Evolutionary conservation across 371 early-diverging fungal genomes (phyloP), one percentile per base, ranked within the genome.

Genomic region (Mucor indicus): DNA sequence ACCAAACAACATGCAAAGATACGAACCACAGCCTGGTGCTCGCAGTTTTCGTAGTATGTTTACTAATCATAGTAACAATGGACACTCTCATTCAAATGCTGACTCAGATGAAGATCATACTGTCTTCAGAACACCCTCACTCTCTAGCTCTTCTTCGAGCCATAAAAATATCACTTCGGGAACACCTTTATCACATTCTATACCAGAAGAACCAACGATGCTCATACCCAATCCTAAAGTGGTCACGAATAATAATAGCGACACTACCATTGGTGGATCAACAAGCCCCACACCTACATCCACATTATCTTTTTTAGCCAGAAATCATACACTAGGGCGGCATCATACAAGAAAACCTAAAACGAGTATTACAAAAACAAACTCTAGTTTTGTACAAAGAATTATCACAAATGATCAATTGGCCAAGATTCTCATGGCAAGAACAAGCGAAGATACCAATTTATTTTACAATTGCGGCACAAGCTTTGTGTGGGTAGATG

Each of bases 401-500:
- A 87, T 95, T 21, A 76, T 89, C 3, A 89, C 92, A 6, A 80
- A 89, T 64, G 90, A 91, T 30, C 83, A 90, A 45, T 64, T 92
- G 31, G 87, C 91, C 10, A 83, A 83, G 50, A 84, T 89, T 43
- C 60, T 94, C n/a, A 74, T 87, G 21, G 75, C 78, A 47, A 63
- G 89, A 32, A 68, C 79, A 30, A 73, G 69, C 42, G 83, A 91
- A 49, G 80, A 87, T 56, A 84, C 85, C 1, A 91, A 90, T 58
- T 37, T 95, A 36, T 85, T 96, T 64, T 86, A 85, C 60, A 96
- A 94, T 53, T 79, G 84, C 13, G 93, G 93, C 2, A 64, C 80
- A 24, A 77, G 83, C 23, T 85, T 96, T 65, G 61, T 83, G 1
- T 92, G 92, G 90, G 75, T 82, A 23, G 92, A 93, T 51, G 71